These are phyloP conservation scores for Tolypocladium tundrense DNA, from an alignment of 2,329 filamentous ascomycete species.

Conservation along the genomic window DNA sequence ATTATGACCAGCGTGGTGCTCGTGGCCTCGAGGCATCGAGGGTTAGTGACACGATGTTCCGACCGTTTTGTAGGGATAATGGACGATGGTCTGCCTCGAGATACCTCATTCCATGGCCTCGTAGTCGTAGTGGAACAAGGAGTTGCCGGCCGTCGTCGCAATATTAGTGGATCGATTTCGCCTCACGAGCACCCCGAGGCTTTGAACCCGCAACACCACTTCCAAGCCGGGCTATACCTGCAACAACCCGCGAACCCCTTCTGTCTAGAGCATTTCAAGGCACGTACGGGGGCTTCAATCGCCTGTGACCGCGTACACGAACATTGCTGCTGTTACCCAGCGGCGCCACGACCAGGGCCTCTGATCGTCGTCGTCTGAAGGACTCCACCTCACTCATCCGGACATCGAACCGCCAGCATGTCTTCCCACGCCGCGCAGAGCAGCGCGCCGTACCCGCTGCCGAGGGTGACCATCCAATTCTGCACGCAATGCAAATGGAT, in stretches of 20 bases:
- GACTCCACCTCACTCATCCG: not conserved
- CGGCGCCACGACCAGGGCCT: too few species aligned
- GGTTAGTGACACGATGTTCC: not conserved
- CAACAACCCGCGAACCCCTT: not conserved
- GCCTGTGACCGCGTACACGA: not conserved
- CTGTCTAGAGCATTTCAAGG: too few species aligned
- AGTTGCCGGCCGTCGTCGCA: not conserved
- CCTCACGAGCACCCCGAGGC: not conserved
- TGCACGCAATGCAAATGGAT: constrained; percentile 95
- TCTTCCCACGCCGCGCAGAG: not conserved
- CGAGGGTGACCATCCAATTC: constrained; percentile 78
- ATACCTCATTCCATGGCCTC: not conserved
- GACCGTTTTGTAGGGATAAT: not conserved
- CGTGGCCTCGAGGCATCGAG: not conserved
- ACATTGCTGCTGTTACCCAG: not conserved
- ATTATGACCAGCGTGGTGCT: not conserved
- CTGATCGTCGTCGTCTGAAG: not conserved
- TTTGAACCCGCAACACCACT: not conserved
- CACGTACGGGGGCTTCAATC: too few species aligned
- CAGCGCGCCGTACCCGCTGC: constrained; percentile 21
- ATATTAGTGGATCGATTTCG: not conserved
- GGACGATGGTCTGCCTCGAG: not conserved
- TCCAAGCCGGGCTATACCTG: not conserved
- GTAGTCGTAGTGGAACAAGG: not conserved
- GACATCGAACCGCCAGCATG: not conserved